phyloP scores from a whole-genome alignment of 1,284 basidiomycete genomes.

The Ceratobasidium sp. region DNA sequence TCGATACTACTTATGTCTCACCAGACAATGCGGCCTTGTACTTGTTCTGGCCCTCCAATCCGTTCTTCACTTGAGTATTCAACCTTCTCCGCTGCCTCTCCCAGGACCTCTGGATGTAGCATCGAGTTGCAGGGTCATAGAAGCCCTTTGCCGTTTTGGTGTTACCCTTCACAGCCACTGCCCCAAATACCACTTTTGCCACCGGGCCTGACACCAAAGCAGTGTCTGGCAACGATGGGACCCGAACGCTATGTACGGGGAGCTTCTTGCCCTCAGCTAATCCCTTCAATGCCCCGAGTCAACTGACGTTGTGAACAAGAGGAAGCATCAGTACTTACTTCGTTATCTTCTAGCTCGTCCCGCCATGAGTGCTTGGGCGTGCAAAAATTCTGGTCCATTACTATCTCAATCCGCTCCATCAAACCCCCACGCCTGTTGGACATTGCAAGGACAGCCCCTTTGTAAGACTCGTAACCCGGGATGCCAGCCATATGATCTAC shows the following conservation, averaged over 20 bases:
- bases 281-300: background rate
- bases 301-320: background rate
- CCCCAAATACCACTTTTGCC: background rate
- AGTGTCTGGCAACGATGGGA: background rate
- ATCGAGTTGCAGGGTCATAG: too few relatives aligned
- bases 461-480: too few relatives aligned
- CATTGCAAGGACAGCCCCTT: slow-evolving; percentile 15
- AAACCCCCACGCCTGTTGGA: background rate
- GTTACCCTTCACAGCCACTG: background rate
- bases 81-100: background rate
- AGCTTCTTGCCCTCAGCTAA: too few relatives aligned
- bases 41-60: too few relatives aligned
- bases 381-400: background rate
- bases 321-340: background rate
- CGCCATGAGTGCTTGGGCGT: slow-evolving; percentile 11
- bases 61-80: background rate
- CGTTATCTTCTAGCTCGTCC: background rate
- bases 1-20: background rate
- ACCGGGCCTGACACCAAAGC: background rate
- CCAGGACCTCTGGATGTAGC: background rate
- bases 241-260: too few relatives aligned
- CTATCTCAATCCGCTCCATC: background rate
- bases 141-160: background rate
- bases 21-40: background rate
- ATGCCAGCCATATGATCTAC: too few relatives aligned